Conservation (phyloP, 768 basidiomycete species). For the Strobilomyces echinocephalus region DNA sequence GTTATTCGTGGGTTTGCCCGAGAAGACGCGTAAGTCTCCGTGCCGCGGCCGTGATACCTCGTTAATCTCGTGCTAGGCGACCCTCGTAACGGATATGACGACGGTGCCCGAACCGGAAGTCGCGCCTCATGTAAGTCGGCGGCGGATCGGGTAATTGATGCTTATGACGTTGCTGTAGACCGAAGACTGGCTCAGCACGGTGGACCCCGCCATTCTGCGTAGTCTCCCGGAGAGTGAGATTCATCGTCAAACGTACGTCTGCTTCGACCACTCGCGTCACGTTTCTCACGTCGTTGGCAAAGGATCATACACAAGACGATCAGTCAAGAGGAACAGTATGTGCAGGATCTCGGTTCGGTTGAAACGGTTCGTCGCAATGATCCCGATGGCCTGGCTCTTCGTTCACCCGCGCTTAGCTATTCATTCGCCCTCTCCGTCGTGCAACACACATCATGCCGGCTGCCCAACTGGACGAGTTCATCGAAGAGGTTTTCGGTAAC, state of each 20-base stretch:
- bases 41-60: not conserved
- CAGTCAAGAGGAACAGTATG: conserved; percentile 82
- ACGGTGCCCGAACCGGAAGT: conserved; percentile 26
- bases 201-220: conserved; percentile 44
- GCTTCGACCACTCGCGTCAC: not conserved
- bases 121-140: conserved; percentile 27
- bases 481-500: conserved; percentile 88
- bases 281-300: conserved; percentile 1
- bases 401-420: conserved; percentile 35
- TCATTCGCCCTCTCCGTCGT: conserved; percentile 50
- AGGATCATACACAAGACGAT: conserved; percentile 85
- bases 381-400: conserved; percentile 32
- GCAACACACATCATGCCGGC: conserved; percentile 56
- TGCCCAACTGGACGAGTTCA: conserved; percentile 69
- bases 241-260: conserved; percentile 64
- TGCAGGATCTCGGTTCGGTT: conserved; percentile 80
- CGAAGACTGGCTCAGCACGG: conserved; percentile 49
- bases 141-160: conserved; percentile 9
- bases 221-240: conserved; percentile 74
- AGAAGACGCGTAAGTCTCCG: conserved; percentile 45
- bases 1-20: conserved; percentile 82
- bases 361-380: conserved; percentile 48
- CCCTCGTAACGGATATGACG: conserved; percentile 19
- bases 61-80: conserved; percentile 21
- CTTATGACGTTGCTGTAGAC: conserved; percentile 21